Evolutionary conservation across 345 rosid species (phyloP).

Genomic region (Populus nigra): DNA sequence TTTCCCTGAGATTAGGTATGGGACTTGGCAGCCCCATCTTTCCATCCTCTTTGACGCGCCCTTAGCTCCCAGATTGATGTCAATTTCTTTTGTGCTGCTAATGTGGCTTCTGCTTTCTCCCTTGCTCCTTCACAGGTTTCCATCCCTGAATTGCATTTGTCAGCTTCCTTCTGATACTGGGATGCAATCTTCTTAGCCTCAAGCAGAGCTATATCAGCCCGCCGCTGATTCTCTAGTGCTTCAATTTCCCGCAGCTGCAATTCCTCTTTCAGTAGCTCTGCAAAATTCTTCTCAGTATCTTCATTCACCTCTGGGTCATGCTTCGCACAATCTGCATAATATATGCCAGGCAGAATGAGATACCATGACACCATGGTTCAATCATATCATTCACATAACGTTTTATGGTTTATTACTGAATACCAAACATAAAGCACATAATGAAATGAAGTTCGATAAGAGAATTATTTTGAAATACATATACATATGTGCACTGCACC

Average conservation of each 20-base stretch:
- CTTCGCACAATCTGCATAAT: slow-evolving; percentile 67
- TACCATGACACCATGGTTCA: not conserved
- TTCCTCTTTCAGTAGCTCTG: slow-evolving; percentile 74
- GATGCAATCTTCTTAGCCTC: slow-evolving; percentile 96
- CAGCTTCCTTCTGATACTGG: slow-evolving; percentile 95
- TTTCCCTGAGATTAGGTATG: slow-evolving; percentile 50
- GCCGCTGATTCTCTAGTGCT: slow-evolving; percentile 69
- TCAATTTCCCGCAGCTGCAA: slow-evolving; percentile 76
- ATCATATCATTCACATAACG: not conserved
- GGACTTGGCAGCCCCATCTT: slow-evolving; percentile 50
- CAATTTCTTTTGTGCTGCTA: slow-evolving; percentile 69
- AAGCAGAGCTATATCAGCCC: slow-evolving; percentile 66
- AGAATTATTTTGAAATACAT: not conserved
- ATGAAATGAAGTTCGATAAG: not conserved
- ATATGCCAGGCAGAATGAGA: not conserved
- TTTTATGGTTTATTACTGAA: not conserved
- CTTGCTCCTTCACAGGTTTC: slow-evolving; percentile 97
- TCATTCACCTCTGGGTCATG: slow-evolving; percentile 79
- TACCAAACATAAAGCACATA: not conserved
- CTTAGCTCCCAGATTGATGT: slow-evolving; percentile 73
- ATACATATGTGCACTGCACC: not conserved
- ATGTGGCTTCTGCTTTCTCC: slow-evolving; percentile 73
- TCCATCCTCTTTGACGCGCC: slow-evolving; percentile 91
- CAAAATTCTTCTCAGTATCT: slow-evolving; percentile 79
- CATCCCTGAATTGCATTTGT: slow-evolving; percentile 96